Evolutionary conservation across 2,329 filamentous ascomycete genomes (phyloP).

Genomic region (Verticillium zaregamsianum): DNA sequence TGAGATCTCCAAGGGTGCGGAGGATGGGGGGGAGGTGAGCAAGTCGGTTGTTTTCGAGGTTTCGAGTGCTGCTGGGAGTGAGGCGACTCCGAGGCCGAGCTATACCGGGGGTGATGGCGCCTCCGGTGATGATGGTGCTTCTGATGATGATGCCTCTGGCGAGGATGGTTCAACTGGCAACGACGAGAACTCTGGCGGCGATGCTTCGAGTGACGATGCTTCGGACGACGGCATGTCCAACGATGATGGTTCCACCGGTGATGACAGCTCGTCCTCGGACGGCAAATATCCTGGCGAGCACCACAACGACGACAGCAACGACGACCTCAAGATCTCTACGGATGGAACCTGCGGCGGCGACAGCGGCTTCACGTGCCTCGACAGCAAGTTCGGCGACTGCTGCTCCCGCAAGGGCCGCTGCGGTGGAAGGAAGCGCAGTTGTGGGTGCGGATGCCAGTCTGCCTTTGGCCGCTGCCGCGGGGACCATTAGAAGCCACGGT

Average conservation of each 20-base stretch:
- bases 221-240: background rate
- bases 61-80: background rate
- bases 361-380: slow-evolving; percentile 34
- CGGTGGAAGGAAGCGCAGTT: slow-evolving; percentile 28
- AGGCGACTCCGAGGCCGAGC: background rate
- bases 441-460: slow-evolving; percentile 30
- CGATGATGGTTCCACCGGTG: background rate
- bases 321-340: slow-evolving; percentile 24
- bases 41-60: background rate
- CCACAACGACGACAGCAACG: background rate
- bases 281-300: background rate
- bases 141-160: background rate
- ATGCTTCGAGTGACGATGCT: background rate
- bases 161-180: background rate
- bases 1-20: background rate
- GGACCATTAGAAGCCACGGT: background rate
- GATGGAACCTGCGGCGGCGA: slow-evolving; percentile 36
- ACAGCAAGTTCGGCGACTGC: slow-evolving; percentile 37
- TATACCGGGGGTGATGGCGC: background rate
- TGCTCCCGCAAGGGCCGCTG: slow-evolving; percentile 37
- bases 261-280: background rate
- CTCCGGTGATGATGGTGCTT: background rate
- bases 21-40: background rate
- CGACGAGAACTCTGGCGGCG: background rate
- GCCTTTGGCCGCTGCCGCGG: slow-evolving; percentile 28